phyloP scores from a whole-genome alignment of 1,139 yeast genomes.

The Ashbya aceris region DNA sequence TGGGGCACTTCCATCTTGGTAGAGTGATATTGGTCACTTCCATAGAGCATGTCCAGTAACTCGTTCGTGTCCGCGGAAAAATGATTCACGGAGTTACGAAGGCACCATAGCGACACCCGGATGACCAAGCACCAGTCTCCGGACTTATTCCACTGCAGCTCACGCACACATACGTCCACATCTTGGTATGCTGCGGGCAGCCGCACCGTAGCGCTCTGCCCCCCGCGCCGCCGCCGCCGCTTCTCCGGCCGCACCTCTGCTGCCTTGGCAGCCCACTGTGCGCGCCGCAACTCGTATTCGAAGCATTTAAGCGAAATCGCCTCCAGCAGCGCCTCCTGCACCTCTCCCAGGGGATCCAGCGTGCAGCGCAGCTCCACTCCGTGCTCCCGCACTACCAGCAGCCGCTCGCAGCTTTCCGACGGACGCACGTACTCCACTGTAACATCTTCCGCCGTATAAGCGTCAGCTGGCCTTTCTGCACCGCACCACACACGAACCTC shows the following conservation, averaged over 20 bases:
- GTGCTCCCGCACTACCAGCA: background rate
- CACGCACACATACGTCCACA: constrained; percentile 9
- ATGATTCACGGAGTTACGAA: constrained; percentile 13
- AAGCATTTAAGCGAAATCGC: constrained; percentile 6
- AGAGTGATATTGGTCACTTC: constrained; percentile 4
- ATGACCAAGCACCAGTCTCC: constrained; percentile 12
- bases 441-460: constrained; percentile 11
- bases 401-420: background rate
- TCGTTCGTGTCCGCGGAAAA: constrained; percentile 13
- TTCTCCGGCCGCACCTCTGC: background rate
- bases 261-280: constrained; percentile 1
- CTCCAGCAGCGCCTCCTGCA: constrained; percentile 4
- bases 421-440: background rate
- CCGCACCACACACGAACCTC: background rate
- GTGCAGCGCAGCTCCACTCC: background rate
- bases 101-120: constrained; percentile 9
- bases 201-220: constrained; percentile 4
- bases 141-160: constrained; percentile 7
- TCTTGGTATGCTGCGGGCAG: constrained; percentile 10
- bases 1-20: constrained; percentile 6
- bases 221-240: constrained; percentile 5
- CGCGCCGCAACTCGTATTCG: constrained; percentile 4
- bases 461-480: background rate
- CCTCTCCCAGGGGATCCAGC: too few species aligned
- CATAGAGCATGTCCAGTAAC: constrained; percentile 11